Evolutionary conservation across 768 basidiomycete species (phyloP).

Genomic region (Inosperma sp.): DNA sequence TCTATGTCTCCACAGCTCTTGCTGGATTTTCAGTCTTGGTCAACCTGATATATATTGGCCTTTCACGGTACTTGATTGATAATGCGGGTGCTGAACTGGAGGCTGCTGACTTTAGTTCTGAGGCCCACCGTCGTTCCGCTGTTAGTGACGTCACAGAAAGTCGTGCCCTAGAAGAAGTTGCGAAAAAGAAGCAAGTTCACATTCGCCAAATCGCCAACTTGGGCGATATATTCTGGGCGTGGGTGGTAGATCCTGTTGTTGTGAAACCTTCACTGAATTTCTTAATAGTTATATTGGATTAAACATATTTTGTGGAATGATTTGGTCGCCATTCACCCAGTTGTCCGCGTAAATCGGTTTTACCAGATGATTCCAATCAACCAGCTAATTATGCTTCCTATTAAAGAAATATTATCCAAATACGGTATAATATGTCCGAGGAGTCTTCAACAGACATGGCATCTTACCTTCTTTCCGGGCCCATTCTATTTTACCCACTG

Average conservation of each 20-base stretch:
- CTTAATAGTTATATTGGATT: conserved; percentile 58
- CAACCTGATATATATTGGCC: conserved; percentile 62
- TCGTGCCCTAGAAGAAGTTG: conserved; percentile 59
- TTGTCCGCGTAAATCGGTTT: conserved; percentile 53
- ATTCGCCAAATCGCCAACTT: conserved; percentile 57
- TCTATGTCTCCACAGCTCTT: conserved; percentile 61
- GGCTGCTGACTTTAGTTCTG: conserved; percentile 54
- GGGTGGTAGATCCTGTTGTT: conserved; percentile 23
- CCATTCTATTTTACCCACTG: conserved; percentile 63
- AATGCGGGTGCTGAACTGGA: conserved; percentile 61
- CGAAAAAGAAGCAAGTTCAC: conserved; percentile 59
- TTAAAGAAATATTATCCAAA: conserved; percentile 68
- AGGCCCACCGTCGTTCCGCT: conserved; percentile 43
- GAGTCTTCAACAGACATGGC: conserved; percentile 56
- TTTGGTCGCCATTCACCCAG: conserved; percentile 77
- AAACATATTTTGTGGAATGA: conserved; percentile 71
- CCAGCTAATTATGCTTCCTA: conserved; percentile 5
- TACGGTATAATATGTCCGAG: conserved; percentile 58
- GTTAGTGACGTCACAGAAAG: conserved; percentile 51
- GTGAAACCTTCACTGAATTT: conserved; percentile 8
- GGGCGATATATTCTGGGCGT: conserved; percentile 80
- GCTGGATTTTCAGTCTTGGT: conserved; percentile 62
- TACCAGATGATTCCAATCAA: background rate
- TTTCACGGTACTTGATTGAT: conserved; percentile 60
- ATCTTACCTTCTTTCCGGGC: conserved; percentile 68